Conservation (phyloP, 768 basidiomycete genomes). For the Russula compacta region DNA sequence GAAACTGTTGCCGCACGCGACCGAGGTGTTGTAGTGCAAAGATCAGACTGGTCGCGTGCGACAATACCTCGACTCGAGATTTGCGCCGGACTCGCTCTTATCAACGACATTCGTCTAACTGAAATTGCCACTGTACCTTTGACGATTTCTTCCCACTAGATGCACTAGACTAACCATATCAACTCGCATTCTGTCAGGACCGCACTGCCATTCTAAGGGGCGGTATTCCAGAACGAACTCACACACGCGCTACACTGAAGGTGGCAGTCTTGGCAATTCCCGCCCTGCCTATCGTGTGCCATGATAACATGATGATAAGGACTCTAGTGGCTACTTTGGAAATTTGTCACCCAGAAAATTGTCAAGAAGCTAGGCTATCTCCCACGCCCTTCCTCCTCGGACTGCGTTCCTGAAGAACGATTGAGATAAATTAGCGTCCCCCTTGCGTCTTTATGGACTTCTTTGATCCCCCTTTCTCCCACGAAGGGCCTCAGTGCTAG, state of each 20-base stretch:
- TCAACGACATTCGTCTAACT: too few relatives aligned
- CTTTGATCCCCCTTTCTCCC: background rate
- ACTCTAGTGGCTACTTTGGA: background rate
- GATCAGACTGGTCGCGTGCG: too few relatives aligned
- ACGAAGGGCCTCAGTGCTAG: background rate
- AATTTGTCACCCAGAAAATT: background rate
- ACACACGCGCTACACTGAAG: background rate
- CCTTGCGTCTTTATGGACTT: background rate
- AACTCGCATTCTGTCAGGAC: too few relatives aligned
- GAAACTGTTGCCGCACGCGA: too few relatives aligned
- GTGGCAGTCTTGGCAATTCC: background rate
- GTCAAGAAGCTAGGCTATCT: background rate
- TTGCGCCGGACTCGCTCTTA: too few relatives aligned
- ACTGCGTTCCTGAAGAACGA: background rate
- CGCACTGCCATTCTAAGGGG: background rate
- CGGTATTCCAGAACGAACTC: background rate
- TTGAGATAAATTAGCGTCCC: background rate
- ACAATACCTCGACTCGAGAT: too few relatives aligned
- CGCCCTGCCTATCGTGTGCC: background rate
- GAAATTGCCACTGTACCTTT: too few relatives aligned
- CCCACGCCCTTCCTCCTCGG: background rate
- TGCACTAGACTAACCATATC: background rate
- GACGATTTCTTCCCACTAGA: background rate
- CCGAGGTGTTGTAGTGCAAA: too few relatives aligned
- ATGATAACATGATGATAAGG: conserved; percentile 2